Conservation (phyloP, 176 grass and related monocot genomes). For the Hyparrhenia diplandra region DNA sequence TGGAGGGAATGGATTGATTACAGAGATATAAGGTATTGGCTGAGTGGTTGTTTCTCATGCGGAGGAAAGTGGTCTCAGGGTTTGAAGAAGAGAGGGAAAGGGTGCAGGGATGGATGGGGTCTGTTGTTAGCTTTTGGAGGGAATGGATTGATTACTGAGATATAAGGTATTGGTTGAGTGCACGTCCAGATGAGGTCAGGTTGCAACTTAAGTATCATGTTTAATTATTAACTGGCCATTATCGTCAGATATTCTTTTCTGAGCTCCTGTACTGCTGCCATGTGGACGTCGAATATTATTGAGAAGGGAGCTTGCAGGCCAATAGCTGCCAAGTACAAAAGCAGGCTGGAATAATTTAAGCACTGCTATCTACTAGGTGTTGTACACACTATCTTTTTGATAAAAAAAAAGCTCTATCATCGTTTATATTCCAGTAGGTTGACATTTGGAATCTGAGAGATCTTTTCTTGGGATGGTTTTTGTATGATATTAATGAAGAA, state of each 20-base stretch:
- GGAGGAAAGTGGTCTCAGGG: conserved; percentile 15
- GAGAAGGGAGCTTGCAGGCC: conserved; percentile 12
- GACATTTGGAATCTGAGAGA: neutral
- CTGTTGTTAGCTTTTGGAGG: conserved; percentile 29
- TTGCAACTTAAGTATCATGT: conserved; percentile 7
- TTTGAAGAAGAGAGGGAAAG: conserved; percentile 10
- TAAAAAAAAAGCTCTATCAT: neutral
- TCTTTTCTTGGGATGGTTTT: neutral
- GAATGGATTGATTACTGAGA: neutral
- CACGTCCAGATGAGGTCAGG: conserved; percentile 30
- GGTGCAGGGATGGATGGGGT: conserved; percentile 18
- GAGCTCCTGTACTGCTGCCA: conserved; percentile 6
- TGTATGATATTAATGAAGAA: neutral
- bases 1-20: conserved; percentile 9
- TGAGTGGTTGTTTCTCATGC: conserved; percentile 29
- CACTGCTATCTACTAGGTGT: conserved; percentile 4
- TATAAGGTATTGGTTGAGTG: conserved; percentile 31
- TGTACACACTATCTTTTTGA: neutral
- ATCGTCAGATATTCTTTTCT: conserved; percentile 10
- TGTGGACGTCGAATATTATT: neutral
- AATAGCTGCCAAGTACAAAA: conserved; percentile 8
- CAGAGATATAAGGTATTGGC: neutral
- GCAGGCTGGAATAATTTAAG: conserved; percentile 1
- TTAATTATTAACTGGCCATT: neutral
- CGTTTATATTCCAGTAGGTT: conserved; percentile 3